A percentile compares a stretch with the other conserved stretches of the same genome.
These are phyloP conservation scores for Globisporangium iwayamae DNA, from an alignment of 352 stramenopile genomes.

Conservation along the genomic window DNA sequence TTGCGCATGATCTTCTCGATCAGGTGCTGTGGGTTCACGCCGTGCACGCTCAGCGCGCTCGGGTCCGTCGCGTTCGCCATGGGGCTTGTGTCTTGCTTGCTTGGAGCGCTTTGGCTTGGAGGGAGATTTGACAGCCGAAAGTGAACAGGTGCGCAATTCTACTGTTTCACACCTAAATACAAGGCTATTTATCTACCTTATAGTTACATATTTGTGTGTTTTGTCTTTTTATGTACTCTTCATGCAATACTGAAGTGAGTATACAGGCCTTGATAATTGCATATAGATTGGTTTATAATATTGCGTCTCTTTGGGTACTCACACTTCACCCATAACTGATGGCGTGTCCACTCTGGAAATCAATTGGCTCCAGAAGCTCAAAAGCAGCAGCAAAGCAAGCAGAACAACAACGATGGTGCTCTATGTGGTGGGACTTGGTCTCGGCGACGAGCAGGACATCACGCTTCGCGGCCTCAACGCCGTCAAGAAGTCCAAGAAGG, in stretches of 20 bases:
- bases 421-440: constrained; percentile 96
- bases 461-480: constrained; percentile 95
- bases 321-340: not conserved
- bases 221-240: not conserved
- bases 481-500: constrained; percentile 91
- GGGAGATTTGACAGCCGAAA: not conserved
- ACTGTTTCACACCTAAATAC: not conserved
- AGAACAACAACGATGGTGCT: constrained; percentile 68
- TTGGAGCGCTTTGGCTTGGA: not conserved
- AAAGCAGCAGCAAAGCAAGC: not conserved
- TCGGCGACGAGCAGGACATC: constrained; percentile 98
- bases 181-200: no score
- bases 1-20: constrained; percentile 98
- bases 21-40: constrained; percentile 96
- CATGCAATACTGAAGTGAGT: not conserved
- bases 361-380: constrained; percentile 9
- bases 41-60: constrained; percentile 89
- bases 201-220: constrained; percentile 2
- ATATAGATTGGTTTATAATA: not conserved
- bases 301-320: not conserved
- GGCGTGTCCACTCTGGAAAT: not conserved
- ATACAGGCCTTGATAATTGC: not conserved
- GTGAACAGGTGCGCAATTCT: not conserved
- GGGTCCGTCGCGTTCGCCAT: constrained; percentile 91
- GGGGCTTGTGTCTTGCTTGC: not conserved